Conservation (phyloP, 2,329 filamentous ascomycete genomes). For the Ilyonectria mors-panacis region DNA sequence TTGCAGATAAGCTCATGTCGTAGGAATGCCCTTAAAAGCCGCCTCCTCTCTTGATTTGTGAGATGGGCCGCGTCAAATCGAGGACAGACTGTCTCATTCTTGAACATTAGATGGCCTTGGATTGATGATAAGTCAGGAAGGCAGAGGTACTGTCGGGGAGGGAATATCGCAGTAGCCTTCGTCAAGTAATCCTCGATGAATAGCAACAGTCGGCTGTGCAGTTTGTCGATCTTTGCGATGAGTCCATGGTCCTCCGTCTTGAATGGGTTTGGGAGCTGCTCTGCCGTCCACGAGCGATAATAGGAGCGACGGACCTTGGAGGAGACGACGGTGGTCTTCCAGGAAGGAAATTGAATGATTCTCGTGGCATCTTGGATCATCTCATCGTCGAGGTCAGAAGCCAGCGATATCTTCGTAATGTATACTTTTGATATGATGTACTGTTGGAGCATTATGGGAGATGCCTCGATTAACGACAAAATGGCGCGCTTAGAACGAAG, state of each 20-base stretch:
- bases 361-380: constrained; percentile 35
- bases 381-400: constrained; percentile 20
- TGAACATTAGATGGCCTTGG: constrained; percentile 22
- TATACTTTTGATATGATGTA: constrained; percentile 19
- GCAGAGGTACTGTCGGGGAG: constrained; percentile 30
- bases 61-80: constrained; percentile 23
- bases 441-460: constrained; percentile 25
- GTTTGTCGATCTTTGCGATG: neutral
- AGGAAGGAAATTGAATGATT: constrained; percentile 23
- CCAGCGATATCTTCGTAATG: constrained; percentile 12
- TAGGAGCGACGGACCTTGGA: neutral
- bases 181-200: constrained; percentile 37
- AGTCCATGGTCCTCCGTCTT: neutral
- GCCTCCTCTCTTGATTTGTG: constrained; percentile 9
- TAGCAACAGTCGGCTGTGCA: constrained; percentile 16
- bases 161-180: constrained; percentile 31
- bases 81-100: neutral
- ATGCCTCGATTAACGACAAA: constrained; percentile 14
- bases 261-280: constrained; percentile 25
- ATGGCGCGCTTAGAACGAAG: constrained; percentile 17
- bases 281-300: constrained; percentile 7
- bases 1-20: constrained; percentile 24
- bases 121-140: constrained; percentile 11
- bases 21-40: constrained; percentile 30
- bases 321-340: neutral